phyloP scores from a whole-genome alignment of 148 eudicot species.

The Rhododendron williamsianum region DNA sequence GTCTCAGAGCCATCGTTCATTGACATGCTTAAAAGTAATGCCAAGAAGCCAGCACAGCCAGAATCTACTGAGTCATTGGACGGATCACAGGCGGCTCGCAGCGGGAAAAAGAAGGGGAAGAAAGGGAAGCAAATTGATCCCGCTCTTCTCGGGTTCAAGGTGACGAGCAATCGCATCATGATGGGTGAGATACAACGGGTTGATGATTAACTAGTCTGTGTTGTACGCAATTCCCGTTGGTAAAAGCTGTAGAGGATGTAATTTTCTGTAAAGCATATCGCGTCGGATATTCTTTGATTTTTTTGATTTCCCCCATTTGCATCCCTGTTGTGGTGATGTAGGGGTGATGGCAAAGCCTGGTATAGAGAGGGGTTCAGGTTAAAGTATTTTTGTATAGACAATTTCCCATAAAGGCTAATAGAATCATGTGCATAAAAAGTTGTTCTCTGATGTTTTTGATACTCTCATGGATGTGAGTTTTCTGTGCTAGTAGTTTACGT shows the following conservation, averaged over 20 bases:
- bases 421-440: not conserved
- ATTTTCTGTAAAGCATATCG: slow-evolving; percentile 25
- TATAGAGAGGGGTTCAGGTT: not conserved
- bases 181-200: slow-evolving; percentile 94
- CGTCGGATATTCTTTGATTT: slow-evolving; percentile 3
- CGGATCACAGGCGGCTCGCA: slow-evolving; percentile 40
- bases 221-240: not conserved
- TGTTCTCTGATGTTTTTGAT: not conserved
- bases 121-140: slow-evolving; percentile 92
- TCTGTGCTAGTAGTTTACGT: too few relatives aligned
- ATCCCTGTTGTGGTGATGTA: not conserved
- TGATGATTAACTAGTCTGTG: slow-evolving; percentile 40
- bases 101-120: slow-evolving; percentile 82
- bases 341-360: not conserved
- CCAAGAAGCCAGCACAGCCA: slow-evolving; percentile 54
- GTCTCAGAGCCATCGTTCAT: slow-evolving; percentile 75
- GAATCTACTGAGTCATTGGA: slow-evolving; percentile 47
- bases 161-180: slow-evolving; percentile 90
- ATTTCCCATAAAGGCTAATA: not conserved
- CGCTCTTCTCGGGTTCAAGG: slow-evolving; percentile 89
- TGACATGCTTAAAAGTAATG: slow-evolving; percentile 83
- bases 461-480: not conserved
- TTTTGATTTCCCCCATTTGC: not conserved
- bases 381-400: not conserved
- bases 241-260: slow-evolving; percentile 30